Percentiles rank a stretch among this genome's conserved stretches.
Evolutionary conservation across 75 land plant species (phyloP).

Genomic region (Pseudotsuga menziesii): DNA sequence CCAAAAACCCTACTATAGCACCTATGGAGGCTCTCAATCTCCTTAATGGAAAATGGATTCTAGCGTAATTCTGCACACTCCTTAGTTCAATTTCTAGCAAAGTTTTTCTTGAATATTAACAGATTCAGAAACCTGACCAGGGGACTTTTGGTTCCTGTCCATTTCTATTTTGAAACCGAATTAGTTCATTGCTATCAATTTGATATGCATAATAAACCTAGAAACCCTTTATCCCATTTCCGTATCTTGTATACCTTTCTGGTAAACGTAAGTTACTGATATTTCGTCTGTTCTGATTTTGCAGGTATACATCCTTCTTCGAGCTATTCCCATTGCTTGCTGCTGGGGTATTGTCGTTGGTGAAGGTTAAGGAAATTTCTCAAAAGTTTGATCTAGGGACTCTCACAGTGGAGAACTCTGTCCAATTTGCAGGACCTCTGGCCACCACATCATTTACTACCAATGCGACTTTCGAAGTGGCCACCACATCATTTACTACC

Average conservation of each 20-base stretch:
- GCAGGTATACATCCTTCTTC: constrained; percentile 81
- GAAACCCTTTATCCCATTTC: no score
- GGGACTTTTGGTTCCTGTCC: no score
- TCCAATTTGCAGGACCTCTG: constrained; percentile 69
- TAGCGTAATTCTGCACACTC: constrained; percentile 36
- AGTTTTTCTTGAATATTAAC: no score
- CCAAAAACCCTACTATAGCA: constrained; percentile 84
- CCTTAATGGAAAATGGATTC: constrained; percentile 84
- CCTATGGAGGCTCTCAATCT: constrained; percentile 78
- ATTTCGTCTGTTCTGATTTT: not conserved
- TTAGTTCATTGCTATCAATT: no score
- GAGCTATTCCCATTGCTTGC: constrained; percentile 69
- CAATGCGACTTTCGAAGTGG: no score
- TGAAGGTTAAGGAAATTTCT: constrained; percentile 76
- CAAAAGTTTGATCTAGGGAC: no score
- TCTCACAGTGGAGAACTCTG: constrained; percentile 77
- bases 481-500: constrained; percentile 63
- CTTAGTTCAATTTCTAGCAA: no score
- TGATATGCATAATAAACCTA: no score
- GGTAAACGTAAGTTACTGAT: not conserved
- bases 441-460: no score
- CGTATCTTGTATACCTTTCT: no score
- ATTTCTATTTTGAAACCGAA: no score
- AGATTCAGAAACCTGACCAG: no score
- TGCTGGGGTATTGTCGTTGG: constrained; percentile 39